phyloP scores from a whole-genome alignment of 2,329 filamentous ascomycete genomes.

The Fusarium sp. region DNA sequence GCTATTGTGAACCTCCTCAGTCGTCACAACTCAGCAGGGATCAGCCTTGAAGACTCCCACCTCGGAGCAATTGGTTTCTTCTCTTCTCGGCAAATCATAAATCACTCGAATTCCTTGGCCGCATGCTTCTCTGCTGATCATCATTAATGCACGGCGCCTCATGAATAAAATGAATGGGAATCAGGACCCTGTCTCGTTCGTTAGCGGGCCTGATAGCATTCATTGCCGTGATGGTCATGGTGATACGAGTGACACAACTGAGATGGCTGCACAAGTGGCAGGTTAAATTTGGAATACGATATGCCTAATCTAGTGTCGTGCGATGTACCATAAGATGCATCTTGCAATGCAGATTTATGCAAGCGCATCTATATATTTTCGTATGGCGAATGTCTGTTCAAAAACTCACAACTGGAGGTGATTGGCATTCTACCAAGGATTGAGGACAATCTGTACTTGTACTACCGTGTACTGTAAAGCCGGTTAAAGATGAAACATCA shows the following conservation, averaged over 20 bases:
- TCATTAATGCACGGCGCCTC: slow-evolving; percentile 37
- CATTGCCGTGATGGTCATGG: neutral
- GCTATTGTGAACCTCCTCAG: slow-evolving; percentile 20
- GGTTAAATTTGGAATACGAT: slow-evolving; percentile 32
- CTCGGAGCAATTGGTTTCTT: slow-evolving; percentile 3
- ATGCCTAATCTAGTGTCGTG: slow-evolving; percentile 1
- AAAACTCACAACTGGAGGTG: neutral
- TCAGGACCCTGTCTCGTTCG: slow-evolving; percentile 19
- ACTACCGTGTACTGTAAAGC: slow-evolving; percentile 13
- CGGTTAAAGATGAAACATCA: slow-evolving; percentile 23
- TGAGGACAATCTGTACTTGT: slow-evolving; percentile 5
- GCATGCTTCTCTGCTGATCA: slow-evolving; percentile 41
- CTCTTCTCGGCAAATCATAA: slow-evolving; percentile 13
- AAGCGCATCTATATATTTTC: neutral
- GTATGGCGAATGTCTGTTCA: neutral
- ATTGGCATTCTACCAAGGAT: slow-evolving; percentile 2
- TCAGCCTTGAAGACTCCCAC: slow-evolving; percentile 9
- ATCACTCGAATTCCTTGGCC: slow-evolving; percentile 26
- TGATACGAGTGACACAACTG: neutral
- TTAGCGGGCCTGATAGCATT: neutral
- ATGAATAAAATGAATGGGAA: slow-evolving; percentile 18
- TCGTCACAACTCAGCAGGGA: slow-evolving; percentile 16
- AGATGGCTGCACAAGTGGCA: slow-evolving; percentile 25
- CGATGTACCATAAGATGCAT: neutral
- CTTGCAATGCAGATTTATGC: slow-evolving; percentile 1